Conservation (phyloP, 768 basidiomycete species). For the Phlebiopsis flavidoalba region DNA sequence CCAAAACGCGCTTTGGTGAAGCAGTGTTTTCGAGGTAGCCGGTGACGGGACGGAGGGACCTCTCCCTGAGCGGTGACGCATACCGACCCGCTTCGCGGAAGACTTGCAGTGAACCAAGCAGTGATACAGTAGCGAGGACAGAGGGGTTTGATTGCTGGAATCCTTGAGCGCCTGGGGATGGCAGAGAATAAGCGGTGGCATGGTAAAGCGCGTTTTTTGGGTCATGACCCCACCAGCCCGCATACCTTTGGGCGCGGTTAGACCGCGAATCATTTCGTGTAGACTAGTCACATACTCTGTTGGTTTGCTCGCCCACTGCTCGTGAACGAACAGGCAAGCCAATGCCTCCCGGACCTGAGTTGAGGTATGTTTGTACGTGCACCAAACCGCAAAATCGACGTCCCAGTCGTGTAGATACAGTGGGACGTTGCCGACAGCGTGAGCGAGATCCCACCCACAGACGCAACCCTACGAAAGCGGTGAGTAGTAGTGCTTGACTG, state of each 20-base stretch:
- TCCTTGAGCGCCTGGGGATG: constrained; percentile 79
- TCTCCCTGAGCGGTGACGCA: constrained; percentile 56
- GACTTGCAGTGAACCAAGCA: constrained; percentile 78
- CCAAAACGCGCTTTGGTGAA: constrained; percentile 61
- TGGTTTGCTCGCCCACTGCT: constrained; percentile 69
- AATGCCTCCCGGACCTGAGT: constrained; percentile 95
- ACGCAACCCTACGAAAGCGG: constrained; percentile 68
- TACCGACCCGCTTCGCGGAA: constrained; percentile 79
- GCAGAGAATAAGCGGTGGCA: constrained; percentile 78
- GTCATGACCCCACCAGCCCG: constrained; percentile 99
- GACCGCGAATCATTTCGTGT: neutral
- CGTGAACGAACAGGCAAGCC: constrained; percentile 90
- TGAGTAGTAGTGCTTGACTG: neutral
- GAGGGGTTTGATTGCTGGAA: constrained; percentile 97
- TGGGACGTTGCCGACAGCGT: constrained; percentile 92
- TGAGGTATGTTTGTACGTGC: constrained; percentile 97
- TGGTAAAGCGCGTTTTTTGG: constrained; percentile 84
- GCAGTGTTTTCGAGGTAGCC: constrained; percentile 58
- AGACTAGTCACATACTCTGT: constrained; percentile 34
- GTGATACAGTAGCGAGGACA: constrained; percentile 69
- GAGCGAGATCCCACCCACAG: constrained; percentile 95
- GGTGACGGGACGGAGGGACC: constrained; percentile 44
- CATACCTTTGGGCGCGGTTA: constrained; percentile 46
- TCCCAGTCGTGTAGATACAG: constrained; percentile 87
- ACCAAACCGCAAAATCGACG: constrained; percentile 98